phyloP scores from a whole-genome alignment of 73 alveolate species.

The Symbiodinium natans region DNA sequence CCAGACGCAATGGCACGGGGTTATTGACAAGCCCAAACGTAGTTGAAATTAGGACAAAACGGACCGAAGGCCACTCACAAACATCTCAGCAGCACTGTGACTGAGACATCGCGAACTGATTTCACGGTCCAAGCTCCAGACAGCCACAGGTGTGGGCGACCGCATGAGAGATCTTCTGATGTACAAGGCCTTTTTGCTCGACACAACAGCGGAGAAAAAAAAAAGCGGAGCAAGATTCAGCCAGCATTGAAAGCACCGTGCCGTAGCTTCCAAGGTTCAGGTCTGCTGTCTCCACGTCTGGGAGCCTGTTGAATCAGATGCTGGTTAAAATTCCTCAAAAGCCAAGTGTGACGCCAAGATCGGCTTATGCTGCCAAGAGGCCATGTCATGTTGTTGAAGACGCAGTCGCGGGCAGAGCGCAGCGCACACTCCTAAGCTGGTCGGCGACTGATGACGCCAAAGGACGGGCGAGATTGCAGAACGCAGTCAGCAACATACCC shows the following conservation, averaged over 20 bases:
- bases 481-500: too few species aligned
- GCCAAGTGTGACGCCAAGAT: not conserved
- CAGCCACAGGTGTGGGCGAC: constrained; percentile 89
- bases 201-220: too few species aligned
- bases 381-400: constrained; percentile 93
- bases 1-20: too few species aligned
- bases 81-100: too few species aligned
- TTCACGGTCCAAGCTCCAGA: not conserved
- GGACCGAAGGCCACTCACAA: too few species aligned
- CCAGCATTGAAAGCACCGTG: not conserved
- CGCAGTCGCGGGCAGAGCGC: constrained; percentile 86
- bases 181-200: constrained; percentile 23
- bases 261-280: constrained; percentile 72
- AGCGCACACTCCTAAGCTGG: constrained; percentile 31
- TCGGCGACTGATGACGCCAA: too few species aligned
- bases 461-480: too few species aligned
- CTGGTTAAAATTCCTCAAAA: not conserved
- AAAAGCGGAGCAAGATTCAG: not conserved
- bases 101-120: too few species aligned
- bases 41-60: too few species aligned
- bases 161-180: constrained; percentile 69
- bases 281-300: constrained; percentile 83
- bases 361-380: not conserved
- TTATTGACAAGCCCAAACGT: too few species aligned
- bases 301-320: not conserved